Base-by-base conservation (phyloP, 176 grass and related monocot species). In the Zoysia japonica region DNA sequence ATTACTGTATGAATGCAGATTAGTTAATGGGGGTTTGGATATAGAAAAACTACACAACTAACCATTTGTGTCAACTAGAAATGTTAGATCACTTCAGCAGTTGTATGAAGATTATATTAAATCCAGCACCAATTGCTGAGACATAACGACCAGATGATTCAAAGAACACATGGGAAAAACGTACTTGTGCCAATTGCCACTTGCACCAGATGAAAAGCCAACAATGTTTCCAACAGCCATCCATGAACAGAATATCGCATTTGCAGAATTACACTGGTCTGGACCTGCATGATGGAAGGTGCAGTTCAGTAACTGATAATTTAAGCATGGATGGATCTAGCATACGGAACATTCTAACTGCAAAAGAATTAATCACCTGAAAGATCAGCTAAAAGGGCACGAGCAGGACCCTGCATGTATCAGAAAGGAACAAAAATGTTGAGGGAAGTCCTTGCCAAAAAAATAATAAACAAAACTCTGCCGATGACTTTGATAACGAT, bases 241-340 rank as follows among this genome's bases (percentile, higher is more conserved):
- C 96, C 96, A 99, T 78, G 92, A 95, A 78, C 96, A 99, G 80
- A 95, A 99, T 93, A 99, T 99, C n/a, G 96, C 92, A 80, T 99
- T 99, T 67, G 96, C 92, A 54, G 92, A 99, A 83, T 89, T 95
- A 76, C 92, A 93, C 77, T 99, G 96, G 63, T 95, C 90, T 39
- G 92, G 96, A 20, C 90, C 92, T 95, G 56, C 54, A 82, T 7
- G 52, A 62, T 54, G 60, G 11, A 79, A 78, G 40, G 44, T 51
- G 7, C 48, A 9, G 73, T 72, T 82, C 1, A 56, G 20, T 74
- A 54, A 65, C 4, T 61, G 46, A 5, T 5, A 74, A 4, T 63
- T 20, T 17, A 46, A 61, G 17, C 61, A 43, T 52, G 68, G 17
- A 43, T 52, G 68, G 17, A 59, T 67, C 36, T 10, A 81, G 59